Conservation (phyloP, 306 rosid species). For the Vigna hirtella region DNA sequence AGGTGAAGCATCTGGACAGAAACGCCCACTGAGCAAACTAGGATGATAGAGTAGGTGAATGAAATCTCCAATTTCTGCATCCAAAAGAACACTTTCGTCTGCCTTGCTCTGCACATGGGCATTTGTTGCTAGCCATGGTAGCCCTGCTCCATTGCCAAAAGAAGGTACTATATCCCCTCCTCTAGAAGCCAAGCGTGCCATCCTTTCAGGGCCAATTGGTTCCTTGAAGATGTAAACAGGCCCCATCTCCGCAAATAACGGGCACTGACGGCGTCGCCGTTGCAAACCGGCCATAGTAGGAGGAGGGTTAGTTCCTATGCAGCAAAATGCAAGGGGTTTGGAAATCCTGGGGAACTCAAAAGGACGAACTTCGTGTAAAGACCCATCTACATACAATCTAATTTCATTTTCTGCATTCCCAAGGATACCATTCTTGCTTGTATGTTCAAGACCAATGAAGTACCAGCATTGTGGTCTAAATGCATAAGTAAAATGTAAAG, state of each 20-base stretch:
- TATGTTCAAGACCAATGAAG: conserved; percentile 92
- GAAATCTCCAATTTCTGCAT: conserved; percentile 91
- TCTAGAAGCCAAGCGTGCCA: conserved; percentile 88
- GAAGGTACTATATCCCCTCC: conserved; percentile 94
- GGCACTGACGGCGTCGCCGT: conserved; percentile 98
- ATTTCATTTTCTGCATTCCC: conserved; percentile 91
- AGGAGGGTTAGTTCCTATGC: conserved; percentile 99
- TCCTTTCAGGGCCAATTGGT: conserved; percentile 88
- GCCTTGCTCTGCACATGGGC: conserved; percentile 68
- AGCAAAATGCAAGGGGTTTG: conserved; percentile 96
- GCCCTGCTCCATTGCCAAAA: conserved; percentile 93
- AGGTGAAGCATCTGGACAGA: conserved; percentile 99
- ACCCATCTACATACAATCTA: conserved; percentile 86
- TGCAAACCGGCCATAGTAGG: conserved; percentile 99
- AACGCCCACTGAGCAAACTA: conserved; percentile 86
- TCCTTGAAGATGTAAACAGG: conserved; percentile 96
- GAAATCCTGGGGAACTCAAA: conserved; percentile 94
- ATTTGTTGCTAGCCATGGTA: conserved; percentile 90
- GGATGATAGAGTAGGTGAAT: conserved; percentile 97
- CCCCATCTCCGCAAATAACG: conserved; percentile 99
- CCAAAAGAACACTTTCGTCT: conserved; percentile 84
- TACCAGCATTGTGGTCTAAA: conserved; percentile 99
- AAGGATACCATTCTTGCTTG: conserved; percentile 78
- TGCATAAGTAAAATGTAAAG: conserved; percentile 94
- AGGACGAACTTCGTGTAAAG: conserved; percentile 88